Percentiles rank a stretch among this genome's conserved stretches.
phyloP scores from a whole-genome alignment of 306 rosid species.

The Rosa persica region DNA sequence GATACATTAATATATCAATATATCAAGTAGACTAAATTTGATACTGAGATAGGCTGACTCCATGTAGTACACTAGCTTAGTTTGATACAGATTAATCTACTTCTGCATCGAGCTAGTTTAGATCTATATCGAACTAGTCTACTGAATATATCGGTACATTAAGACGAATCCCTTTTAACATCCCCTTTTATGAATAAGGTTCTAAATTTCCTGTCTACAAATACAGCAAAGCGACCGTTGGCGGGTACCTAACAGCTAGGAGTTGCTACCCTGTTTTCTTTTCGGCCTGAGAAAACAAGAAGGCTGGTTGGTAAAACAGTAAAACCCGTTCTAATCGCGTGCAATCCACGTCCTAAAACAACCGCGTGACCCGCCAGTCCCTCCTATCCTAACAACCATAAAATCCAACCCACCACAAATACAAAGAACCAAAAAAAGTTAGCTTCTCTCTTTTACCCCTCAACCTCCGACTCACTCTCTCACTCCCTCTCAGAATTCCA shows the following conservation, averaged over 20 bases:
- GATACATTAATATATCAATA: too few species aligned
- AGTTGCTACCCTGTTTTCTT: not conserved
- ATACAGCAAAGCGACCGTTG: not conserved
- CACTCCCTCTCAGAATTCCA: not conserved
- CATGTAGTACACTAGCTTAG: too few species aligned
- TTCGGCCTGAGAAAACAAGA: not conserved
- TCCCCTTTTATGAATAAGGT: too few species aligned
- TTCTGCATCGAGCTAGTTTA: too few species aligned
- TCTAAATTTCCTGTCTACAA: too few species aligned
- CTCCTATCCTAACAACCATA: slow-evolving; percentile 20
- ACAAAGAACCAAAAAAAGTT: not conserved
- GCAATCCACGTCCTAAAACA: not conserved
- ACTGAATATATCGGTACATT: too few species aligned
- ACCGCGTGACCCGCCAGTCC: slow-evolving; percentile 22
- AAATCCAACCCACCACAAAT: slow-evolving; percentile 1
- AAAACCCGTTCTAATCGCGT: not conserved
- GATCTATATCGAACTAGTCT: too few species aligned
- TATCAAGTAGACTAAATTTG: too few species aligned
- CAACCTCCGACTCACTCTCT: not conserved
- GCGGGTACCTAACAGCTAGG: not conserved
- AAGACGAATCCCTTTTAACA: too few species aligned
- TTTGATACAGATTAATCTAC: too few species aligned
- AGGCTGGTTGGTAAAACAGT: not conserved
- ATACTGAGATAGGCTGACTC: too few species aligned
- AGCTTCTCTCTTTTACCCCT: not conserved